phyloP scores from a whole-genome alignment of 2,329 filamentous ascomycete species.

The Teratosphaeria destructans region DNA sequence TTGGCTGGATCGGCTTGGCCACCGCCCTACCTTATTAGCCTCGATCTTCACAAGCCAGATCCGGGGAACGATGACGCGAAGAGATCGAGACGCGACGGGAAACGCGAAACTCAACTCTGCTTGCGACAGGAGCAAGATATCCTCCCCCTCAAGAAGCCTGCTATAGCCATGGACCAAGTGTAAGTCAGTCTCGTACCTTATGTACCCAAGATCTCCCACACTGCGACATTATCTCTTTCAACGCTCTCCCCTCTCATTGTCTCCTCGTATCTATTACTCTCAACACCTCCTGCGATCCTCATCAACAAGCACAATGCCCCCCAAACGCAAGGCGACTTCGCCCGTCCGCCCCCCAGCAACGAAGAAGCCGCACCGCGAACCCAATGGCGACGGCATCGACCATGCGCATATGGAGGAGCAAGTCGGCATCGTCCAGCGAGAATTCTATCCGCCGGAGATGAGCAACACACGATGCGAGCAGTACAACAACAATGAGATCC shows the following conservation, averaged over 20 bases:
- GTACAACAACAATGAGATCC: slow-evolving; percentile 60
- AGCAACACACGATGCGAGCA: slow-evolving; percentile 64
- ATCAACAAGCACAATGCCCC: slow-evolving; percentile 9
- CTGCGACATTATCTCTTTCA: not conserved
- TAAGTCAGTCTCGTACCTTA: not conserved
- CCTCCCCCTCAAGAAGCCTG: not conserved
- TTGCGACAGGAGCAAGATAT: not conserved
- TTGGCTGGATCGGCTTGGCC: not conserved
- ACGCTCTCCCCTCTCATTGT: not conserved
- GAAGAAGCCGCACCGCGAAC: slow-evolving; percentile 12
- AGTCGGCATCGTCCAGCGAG: slow-evolving; percentile 35
- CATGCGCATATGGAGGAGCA: slow-evolving; percentile 26
- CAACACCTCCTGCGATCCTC: not conserved
- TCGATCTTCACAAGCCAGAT: not conserved
- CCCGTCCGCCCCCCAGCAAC: slow-evolving; percentile 17
- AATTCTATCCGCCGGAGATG: slow-evolving; percentile 82
- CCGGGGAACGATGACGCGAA: not conserved
- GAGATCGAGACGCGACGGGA: not conserved
- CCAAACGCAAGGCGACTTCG: slow-evolving; percentile 23
- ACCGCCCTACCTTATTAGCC: not conserved
- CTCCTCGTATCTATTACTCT: not conserved
- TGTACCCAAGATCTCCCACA: not conserved
- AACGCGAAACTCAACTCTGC: not conserved
- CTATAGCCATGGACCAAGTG: not conserved
- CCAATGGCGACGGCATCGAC: slow-evolving; percentile 19